Conservation (phyloP, 441 rosid genomes). For the California macrophylla region DNA sequence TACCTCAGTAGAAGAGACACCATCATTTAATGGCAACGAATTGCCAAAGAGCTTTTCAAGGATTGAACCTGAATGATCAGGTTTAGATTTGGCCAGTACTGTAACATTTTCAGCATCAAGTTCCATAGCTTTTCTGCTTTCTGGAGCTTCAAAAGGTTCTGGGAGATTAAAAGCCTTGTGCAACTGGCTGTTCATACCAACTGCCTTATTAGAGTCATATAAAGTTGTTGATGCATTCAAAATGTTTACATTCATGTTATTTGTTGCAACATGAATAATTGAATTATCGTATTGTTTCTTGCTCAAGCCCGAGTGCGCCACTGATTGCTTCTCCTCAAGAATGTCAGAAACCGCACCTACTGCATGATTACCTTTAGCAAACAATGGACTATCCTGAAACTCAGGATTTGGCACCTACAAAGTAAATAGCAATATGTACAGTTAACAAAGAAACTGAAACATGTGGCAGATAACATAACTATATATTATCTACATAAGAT, state of each 20-base stretch:
- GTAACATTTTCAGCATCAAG: slow-evolving; percentile 31
- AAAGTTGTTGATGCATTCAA: slow-evolving; percentile 28
- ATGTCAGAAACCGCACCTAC: slow-evolving; percentile 32
- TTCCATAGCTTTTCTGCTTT: slow-evolving; percentile 30
- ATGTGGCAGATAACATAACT: not conserved
- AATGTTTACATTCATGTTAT: slow-evolving; percentile 27
- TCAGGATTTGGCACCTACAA: slow-evolving; percentile 46
- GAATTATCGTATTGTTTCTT: slow-evolving; percentile 31
- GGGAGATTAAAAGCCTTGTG: slow-evolving; percentile 32
- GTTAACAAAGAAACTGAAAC: not conserved
- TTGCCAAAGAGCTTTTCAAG: slow-evolving; percentile 69
- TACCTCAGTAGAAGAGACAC: slow-evolving; percentile 57
- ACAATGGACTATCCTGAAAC: slow-evolving; percentile 35
- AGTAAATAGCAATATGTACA: slow-evolving; percentile 14
- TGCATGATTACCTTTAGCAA: slow-evolving; percentile 29
- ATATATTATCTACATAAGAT: not conserved
- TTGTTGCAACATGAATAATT: slow-evolving; percentile 20
- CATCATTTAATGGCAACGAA: slow-evolving; percentile 42
- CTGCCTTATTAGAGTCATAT: slow-evolving; percentile 32
- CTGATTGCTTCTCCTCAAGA: slow-evolving; percentile 32
- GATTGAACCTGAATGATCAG: slow-evolving; percentile 44
- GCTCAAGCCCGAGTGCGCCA: slow-evolving; percentile 27
- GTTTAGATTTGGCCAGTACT: slow-evolving; percentile 29
- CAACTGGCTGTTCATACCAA: slow-evolving; percentile 25
- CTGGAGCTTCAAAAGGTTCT: slow-evolving; percentile 30